Percentiles rank a stretch among this genome's conserved stretches.
Evolutionary conservation across 306 rosid species (phyloP).

Genomic region (Dryas octopetala): DNA sequence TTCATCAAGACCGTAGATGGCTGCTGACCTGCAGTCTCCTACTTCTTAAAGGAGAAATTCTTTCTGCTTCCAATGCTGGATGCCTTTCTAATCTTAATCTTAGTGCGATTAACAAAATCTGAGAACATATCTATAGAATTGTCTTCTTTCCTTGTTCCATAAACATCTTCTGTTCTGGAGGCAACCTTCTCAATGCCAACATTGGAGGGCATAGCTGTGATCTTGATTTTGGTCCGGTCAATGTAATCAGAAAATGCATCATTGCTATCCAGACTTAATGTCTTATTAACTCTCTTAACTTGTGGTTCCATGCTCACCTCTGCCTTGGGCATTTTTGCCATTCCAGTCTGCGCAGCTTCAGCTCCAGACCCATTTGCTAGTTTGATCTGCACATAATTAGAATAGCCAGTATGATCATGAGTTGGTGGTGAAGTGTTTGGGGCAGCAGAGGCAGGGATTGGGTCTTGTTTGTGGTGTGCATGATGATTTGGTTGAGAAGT

Average conservation of each 20-base stretch:
- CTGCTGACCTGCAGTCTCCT: not conserved
- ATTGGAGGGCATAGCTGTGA: constrained; percentile 24
- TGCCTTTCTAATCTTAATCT: constrained; percentile 28
- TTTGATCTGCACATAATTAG: not conserved
- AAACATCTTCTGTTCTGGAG: constrained; percentile 13
- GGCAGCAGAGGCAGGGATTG: not conserved
- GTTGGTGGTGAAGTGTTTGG: constrained; percentile 5
- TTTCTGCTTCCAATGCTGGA: constrained; percentile 28
- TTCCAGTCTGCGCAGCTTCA: not conserved
- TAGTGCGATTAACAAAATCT: constrained; percentile 28
- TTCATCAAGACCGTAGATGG: not conserved
- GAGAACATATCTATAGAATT: constrained; percentile 15
- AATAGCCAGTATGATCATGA: not conserved
- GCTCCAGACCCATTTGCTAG: not conserved
- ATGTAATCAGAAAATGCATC: constrained; percentile 33
- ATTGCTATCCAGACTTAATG: constrained; percentile 5
- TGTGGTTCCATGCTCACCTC: not conserved
- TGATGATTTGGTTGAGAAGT: not conserved
- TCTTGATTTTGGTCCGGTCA: constrained; percentile 8
- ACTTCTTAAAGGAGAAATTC: constrained; percentile 25
- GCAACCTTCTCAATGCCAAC: constrained; percentile 11
- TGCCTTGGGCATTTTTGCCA: not conserved
- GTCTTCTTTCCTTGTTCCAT: constrained; percentile 17
- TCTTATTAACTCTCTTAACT: not conserved
- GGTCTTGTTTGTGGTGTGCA: not conserved